Evolutionary conservation across 805 yeast species (phyloP), one percentile per base, ranked within the genome.

Genomic region (Starmerella sirachaensis): DNA sequence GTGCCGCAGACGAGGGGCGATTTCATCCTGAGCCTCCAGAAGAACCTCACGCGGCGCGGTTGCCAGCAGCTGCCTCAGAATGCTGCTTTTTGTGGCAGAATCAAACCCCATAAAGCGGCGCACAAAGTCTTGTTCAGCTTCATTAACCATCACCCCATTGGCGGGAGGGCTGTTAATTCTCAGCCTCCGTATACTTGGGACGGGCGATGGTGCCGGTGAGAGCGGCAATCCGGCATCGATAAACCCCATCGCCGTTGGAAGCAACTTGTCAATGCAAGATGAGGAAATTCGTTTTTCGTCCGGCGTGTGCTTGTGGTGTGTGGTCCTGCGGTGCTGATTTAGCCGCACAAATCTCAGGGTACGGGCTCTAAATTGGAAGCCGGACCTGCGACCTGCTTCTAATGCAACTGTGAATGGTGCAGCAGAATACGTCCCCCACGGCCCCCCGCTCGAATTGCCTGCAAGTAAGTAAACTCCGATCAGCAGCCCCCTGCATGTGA

Each of bases 1-100:
- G 26, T 54, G 55, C 27, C 59, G 53, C 13, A 63, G 52, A 41
- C 55, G 45, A 6, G 68, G 68, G 23, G 56, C 50, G 10, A 63
- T 51, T 22, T 41, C 53, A 24, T 54, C 49, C 30, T 37, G 39
- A 21, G 51, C 47, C 7, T 38, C 49, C 17, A 56, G 47, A 14
- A 55, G 47, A 18, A 54, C 58, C 18, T 51, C 52, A 8, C 57
- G 45, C n/a, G 46, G 43, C 18, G 54, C 49, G 16, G 22, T 31
- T 13, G 39, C 26, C 27, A 56, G 46, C 34, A 57, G 42, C 33
- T 41, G 35, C 42, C 42, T 38, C 29, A 57, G 40, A 31, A 53
- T 46, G 16, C 31, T 33, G 24, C 32, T 26, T 36, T 48, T 42
- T 9, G 48, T 49, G 7, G 31, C 37, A 20, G 39, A 47, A 25